phyloP scores from a whole-genome alignment of 2,329 filamentous ascomycete genomes.

The Trichoderma endophyticum region DNA sequence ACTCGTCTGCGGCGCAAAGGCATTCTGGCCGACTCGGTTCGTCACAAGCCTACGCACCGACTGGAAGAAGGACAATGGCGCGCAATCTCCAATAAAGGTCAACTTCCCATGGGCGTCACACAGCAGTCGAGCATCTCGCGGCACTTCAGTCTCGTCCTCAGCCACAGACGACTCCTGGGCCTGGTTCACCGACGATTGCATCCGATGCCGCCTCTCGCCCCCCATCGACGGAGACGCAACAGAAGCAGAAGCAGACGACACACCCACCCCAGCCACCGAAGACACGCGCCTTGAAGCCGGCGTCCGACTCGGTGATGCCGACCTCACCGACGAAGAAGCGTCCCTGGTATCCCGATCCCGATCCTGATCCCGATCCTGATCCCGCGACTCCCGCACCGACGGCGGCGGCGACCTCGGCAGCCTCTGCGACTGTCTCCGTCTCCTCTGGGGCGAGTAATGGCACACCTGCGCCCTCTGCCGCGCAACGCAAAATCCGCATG shows the following conservation, averaged over 20 bases:
- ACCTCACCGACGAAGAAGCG: background rate
- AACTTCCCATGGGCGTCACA: slow-evolving; percentile 52
- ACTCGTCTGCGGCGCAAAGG: slow-evolving; percentile 50
- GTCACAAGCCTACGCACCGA: slow-evolving; percentile 52
- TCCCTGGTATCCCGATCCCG: background rate
- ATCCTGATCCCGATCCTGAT: background rate
- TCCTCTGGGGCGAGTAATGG: slow-evolving; percentile 46
- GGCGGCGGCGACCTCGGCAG: slow-evolving; percentile 15
- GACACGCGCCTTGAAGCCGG: slow-evolving; percentile 23
- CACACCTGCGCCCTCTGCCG: slow-evolving; percentile 44
- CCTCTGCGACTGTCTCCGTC: slow-evolving; percentile 30
- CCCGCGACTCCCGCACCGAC: slow-evolving; percentile 9
- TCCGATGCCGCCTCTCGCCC: background rate
- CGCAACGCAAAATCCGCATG: slow-evolving; percentile 49
- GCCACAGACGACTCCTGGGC: slow-evolving; percentile 22
- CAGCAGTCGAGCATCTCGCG: slow-evolving; percentile 50
- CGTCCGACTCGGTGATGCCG: slow-evolving; percentile 19
- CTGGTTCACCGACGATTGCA: slow-evolving; percentile 7
- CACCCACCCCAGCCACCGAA: slow-evolving; percentile 13
- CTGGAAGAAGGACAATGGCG: slow-evolving; percentile 54
- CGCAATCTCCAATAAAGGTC: slow-evolving; percentile 56
- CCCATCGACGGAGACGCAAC: background rate
- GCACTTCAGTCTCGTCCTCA: slow-evolving; percentile 55
- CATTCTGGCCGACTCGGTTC: slow-evolving; percentile 45
- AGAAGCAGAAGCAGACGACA: background rate